Percentiles rank a stretch among this genome's conserved stretches.
phyloP scores from a whole-genome alignment of 2,329 filamentous ascomycete genomes.

The Pseudogymnoascus sp. region DNA sequence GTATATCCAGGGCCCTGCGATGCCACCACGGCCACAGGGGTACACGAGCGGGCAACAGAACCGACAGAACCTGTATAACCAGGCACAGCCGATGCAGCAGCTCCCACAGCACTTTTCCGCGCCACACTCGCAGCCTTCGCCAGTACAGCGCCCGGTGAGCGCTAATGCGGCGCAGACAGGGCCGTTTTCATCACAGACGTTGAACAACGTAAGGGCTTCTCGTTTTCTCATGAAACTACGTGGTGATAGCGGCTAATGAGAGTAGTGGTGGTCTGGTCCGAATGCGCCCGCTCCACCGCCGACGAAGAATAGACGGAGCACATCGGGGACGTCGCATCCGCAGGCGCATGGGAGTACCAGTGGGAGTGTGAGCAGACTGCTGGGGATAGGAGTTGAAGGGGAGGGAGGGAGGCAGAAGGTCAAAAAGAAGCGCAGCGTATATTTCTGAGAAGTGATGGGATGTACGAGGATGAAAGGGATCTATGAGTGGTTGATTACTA shows the following conservation, averaged over 20 bases:
- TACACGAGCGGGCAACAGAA: background rate
- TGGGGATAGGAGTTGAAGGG: background rate
- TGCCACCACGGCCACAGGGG: background rate
- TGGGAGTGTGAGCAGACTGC: background rate
- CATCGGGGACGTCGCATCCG: background rate
- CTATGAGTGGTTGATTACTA: background rate
- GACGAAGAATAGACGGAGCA: background rate
- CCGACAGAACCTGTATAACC: background rate
- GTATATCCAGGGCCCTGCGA: background rate
- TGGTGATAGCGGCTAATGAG: background rate
- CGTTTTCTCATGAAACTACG: background rate
- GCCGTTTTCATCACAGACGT: conserved; percentile 9
- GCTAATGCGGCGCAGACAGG: conserved; percentile 12
- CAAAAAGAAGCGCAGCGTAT: conserved; percentile 10
- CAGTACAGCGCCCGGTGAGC: conserved; percentile 22
- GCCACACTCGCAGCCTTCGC: conserved; percentile 21
- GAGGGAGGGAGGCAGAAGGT: conserved; percentile 6
- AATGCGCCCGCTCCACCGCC: background rate
- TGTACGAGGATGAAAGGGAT: background rate
- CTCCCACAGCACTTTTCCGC: conserved; percentile 22
- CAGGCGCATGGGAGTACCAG: background rate
- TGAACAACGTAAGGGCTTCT: conserved; percentile 9
- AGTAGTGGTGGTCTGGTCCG: conserved; percentile 3
- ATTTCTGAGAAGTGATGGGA: conserved; percentile 4
- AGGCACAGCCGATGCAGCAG: conserved; percentile 7